Conservation (phyloP, 2,329 filamentous ascomycete genomes). For the Pestalotiopsis sp. region DNA sequence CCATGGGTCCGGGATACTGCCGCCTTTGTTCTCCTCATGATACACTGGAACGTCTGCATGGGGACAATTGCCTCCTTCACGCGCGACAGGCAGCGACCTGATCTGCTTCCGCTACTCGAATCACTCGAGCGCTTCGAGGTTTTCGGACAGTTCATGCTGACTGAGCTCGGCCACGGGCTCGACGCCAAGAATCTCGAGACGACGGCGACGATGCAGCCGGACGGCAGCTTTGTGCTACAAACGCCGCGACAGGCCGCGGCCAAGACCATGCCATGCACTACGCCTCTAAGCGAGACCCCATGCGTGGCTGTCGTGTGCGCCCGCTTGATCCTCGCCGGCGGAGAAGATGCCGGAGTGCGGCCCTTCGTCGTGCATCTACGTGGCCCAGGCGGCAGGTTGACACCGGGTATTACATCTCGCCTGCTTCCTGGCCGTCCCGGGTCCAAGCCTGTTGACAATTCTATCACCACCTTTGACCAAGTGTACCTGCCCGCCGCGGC, state of each 20-base stretch:
- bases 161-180: conserved; percentile 40
- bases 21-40: conserved; percentile 24
- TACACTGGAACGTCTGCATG: conserved; percentile 35
- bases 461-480: not conserved
- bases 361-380: not conserved
- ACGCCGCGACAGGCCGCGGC: not conserved
- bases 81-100: conserved; percentile 15
- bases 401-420: not conserved
- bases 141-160: conserved; percentile 39
- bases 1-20: conserved; percentile 20
- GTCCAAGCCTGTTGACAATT: not conserved
- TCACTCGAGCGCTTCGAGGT: conserved; percentile 21
- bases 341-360: not conserved
- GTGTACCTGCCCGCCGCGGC: not conserved
- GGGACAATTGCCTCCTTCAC: conserved; percentile 27
- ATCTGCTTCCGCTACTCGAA: not conserved
- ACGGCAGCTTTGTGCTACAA: conserved; percentile 23
- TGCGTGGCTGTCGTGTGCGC: not conserved
- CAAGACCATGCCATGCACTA: not conserved
- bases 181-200: conserved; percentile 41
- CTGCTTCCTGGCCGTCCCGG: not conserved
- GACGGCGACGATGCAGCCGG: conserved; percentile 33
- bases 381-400: not conserved
- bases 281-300: not conserved
- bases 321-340: not conserved